Evolutionary conservation across 116 monocot species (phyloP).

Genomic region (Phalaenopsis hybrid): DNA sequence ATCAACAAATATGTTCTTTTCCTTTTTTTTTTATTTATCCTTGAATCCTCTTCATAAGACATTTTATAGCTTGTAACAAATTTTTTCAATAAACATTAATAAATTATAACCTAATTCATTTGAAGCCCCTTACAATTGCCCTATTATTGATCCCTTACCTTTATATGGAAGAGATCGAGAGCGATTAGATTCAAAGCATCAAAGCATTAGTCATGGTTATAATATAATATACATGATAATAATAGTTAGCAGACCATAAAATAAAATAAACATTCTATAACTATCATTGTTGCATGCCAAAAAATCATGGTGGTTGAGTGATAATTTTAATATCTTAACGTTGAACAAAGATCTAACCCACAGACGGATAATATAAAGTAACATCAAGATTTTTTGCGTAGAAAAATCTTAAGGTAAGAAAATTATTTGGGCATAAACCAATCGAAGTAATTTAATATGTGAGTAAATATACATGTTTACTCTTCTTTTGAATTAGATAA

Average conservation of each 20-base stretch:
- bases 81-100: background rate
- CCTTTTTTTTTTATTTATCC: background rate
- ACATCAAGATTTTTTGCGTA: no score
- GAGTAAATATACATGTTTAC: no score
- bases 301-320: no score
- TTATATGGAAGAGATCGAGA: constrained; percentile 88
- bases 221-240: constrained; percentile 83
- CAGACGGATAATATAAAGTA: no score
- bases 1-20: background rate
- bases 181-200: constrained; percentile 69
- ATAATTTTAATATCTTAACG: no score
- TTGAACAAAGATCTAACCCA: no score
- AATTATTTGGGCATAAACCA: no score
- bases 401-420: no score
- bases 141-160: constrained; percentile 77
- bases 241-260: constrained; percentile 33
- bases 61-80: background rate
- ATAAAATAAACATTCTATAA: background rate
- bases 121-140: constrained; percentile 12
- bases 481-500: no score
- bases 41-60: background rate
- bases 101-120: background rate
- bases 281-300: background rate
- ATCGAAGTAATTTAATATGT: no score
- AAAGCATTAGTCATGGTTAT: constrained; percentile 65